Evolutionary conservation across 1,139 yeast species (phyloP), one percentile per base, ranked within the genome.

Genomic region (Geotrichum cucujoidarum): DNA sequence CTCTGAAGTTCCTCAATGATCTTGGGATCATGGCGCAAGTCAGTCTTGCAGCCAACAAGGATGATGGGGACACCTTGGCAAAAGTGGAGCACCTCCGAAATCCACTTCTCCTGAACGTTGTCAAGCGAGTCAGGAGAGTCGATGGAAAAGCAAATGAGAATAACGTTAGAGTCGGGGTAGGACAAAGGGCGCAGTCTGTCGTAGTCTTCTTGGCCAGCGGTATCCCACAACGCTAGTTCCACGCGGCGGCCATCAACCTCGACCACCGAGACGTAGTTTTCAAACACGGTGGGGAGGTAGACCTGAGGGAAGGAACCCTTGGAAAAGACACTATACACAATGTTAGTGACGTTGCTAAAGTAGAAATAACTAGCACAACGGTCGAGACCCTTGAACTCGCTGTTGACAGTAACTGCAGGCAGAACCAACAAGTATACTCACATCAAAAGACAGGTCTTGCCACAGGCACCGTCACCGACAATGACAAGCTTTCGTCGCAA

Each of bases 191-290:
- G 87, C 66, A 92, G 75, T 66, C 98, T 79, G 70, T 92, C 98
- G 68, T 92, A 92, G 74, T 92, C 97, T 76, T 90, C 97, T 74
- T 92, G 98, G 41, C 98, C 98, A 18, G 98, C 97, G 39, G 98
- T 92, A 73, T 92, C 98, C 65, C 90, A 92, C 55, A 92, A 74
- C n/a, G 97, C 97, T 61, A 92, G 78, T 32, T 37, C 45, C 22
- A 47, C 40, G 10, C 46, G 53, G 16, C 45, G 87, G 37, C 85
- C 84, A 59, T 84, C 92, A 35, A 83, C 83, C 77, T 85, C 79
- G 30, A 89, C 90, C 42, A 86, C 83, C 16, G 95, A 94, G 3
- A 95, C 79, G 65, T 88, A 88, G 68, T 87, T 87, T 62, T 88
- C 95, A 63, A 87, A 87, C 7, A 27, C 27, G 16, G 42, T 31